Evolutionary conservation across 805 yeast genomes (phyloP).

Genomic region (Citeromyces nyonsensis): DNA sequence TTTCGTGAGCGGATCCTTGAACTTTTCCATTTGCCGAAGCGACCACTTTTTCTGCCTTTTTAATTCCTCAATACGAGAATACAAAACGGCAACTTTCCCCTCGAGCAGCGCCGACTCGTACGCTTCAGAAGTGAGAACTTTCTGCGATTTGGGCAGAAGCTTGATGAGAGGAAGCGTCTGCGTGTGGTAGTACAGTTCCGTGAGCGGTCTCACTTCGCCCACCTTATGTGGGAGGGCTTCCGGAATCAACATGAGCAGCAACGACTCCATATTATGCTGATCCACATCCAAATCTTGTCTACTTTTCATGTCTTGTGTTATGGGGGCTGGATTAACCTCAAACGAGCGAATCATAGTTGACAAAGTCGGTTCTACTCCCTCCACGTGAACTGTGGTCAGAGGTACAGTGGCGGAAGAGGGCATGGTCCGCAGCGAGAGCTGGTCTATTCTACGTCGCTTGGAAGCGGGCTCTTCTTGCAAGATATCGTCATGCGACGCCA

Average conservation of each 20-base stretch:
- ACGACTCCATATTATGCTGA: slow-evolving; percentile 24
- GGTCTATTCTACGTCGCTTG: not conserved
- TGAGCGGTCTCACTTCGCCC: slow-evolving; percentile 49
- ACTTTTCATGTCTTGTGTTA: slow-evolving; percentile 12
- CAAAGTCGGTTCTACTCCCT: slow-evolving; percentile 11
- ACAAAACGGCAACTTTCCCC: slow-evolving; percentile 80
- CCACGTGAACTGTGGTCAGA: slow-evolving; percentile 7
- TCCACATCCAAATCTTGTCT: slow-evolving; percentile 16
- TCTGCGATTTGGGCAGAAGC: slow-evolving; percentile 73
- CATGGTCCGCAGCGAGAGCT: not conserved
- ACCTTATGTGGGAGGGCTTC: slow-evolving; percentile 36
- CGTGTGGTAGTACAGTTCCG: slow-evolving; percentile 76
- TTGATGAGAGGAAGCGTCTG: slow-evolving; percentile 80
- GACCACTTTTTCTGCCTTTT: slow-evolving; percentile 86
- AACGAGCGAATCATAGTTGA: slow-evolving; percentile 13
- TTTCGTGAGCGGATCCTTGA: slow-evolving; percentile 44
- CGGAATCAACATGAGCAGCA: slow-evolving; percentile 29
- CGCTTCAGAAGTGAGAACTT: slow-evolving; percentile 70
- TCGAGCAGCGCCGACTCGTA: slow-evolving; percentile 78
- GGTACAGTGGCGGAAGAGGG: not conserved
- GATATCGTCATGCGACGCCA: slow-evolving; percentile 1
- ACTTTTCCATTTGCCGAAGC: slow-evolving; percentile 65
- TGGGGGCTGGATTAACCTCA: slow-evolving; percentile 8
- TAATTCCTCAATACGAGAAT: slow-evolving; percentile 83
- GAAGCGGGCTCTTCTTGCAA: not conserved